Conservation (phyloP, 495 filamentous ascomycete species). For the Neurospora tetrasperma region DNA sequence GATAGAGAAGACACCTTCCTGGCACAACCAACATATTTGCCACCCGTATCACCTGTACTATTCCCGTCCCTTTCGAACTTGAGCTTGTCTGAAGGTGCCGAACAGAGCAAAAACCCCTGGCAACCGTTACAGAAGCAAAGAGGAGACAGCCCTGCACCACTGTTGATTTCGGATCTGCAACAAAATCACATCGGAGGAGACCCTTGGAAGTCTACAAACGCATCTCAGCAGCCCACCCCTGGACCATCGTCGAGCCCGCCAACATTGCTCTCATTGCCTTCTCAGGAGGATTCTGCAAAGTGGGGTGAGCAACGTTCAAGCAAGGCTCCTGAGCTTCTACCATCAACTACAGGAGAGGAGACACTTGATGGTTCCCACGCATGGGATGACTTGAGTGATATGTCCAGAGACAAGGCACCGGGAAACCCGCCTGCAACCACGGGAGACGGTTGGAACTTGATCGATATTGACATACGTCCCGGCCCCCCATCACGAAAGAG, state of each 20-base stretch:
- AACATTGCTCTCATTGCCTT: slow-evolving; percentile 19
- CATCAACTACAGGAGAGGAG: slow-evolving; percentile 16
- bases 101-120: slow-evolving; percentile 43
- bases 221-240: slow-evolving; percentile 22
- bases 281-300: slow-evolving; percentile 19
- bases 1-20: not conserved
- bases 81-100: slow-evolving; percentile 10
- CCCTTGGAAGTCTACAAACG: slow-evolving; percentile 28
- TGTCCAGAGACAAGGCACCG: slow-evolving; percentile 24
- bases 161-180: slow-evolving; percentile 12
- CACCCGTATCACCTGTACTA: slow-evolving; percentile 14
- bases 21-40: slow-evolving; percentile 7
- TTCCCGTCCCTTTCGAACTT: slow-evolving; percentile 27
- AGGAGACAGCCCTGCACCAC: slow-evolving; percentile 9
- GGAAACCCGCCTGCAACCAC: slow-evolving; percentile 16
- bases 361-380: slow-evolving; percentile 31
- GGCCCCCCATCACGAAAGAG: slow-evolving; percentile 26
- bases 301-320: slow-evolving; percentile 28
- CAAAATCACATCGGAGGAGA: slow-evolving; percentile 23
- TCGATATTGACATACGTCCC: slow-evolving; percentile 30
- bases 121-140: slow-evolving; percentile 28
- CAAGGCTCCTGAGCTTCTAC: slow-evolving; percentile 1
- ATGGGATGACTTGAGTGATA: slow-evolving; percentile 32
- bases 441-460: slow-evolving; percentile 38
- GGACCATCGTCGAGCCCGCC: slow-evolving; percentile 17